Evolutionary conservation across 2,329 filamentous ascomycete genomes (phyloP), one percentile per base, ranked within the genome.

Genomic region (Coniella vitis): DNA sequence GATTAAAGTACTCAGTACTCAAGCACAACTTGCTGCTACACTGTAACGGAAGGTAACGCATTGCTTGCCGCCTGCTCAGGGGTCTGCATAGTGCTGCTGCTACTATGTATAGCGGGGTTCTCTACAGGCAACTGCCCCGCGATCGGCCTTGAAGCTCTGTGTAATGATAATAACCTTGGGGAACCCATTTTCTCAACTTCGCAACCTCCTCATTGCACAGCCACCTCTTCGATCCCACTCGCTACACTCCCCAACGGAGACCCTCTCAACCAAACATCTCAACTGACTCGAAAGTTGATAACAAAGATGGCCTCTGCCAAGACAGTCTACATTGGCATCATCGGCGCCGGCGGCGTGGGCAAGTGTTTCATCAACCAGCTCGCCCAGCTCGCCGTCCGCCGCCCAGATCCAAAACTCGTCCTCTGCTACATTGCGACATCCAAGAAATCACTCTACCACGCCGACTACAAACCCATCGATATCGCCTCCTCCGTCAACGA

Each of bases 291-390:
- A 31, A 17, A 29, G 19, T 9, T n/a, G 10, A 8, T 10, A 29
- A 10, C 36, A 12, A 47, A 47, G 38, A 62, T 63, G 61, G 56
- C 58, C 50, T 51, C 62, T 17, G 54, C 58, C 31, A 63, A 65
- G 48, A 61, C 67, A 45, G 59, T 73, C 36, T 69, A 68, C 59
- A 64, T 73, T 56, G 69, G 68, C 51, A 62, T 72, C 32, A 71
- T 72, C 50, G 70, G 93, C 62, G 87, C 86, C 60, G 93, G 93
- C 58, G 91, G 91, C 56, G 93, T 97, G 54, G 93, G 93, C 62
- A 90, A 90, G 69, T 82, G 81, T 70, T 96, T 97, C 75, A 80
- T 97, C 55, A 74, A 76, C 57, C 93, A 97, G 69, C 81, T 97
- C 51, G 74, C 84, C 56, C 64, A 71, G 53, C 78, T 93, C 52